Base-by-base conservation (phyloP, 306 rosid species). In the Quercus suber region DNA sequence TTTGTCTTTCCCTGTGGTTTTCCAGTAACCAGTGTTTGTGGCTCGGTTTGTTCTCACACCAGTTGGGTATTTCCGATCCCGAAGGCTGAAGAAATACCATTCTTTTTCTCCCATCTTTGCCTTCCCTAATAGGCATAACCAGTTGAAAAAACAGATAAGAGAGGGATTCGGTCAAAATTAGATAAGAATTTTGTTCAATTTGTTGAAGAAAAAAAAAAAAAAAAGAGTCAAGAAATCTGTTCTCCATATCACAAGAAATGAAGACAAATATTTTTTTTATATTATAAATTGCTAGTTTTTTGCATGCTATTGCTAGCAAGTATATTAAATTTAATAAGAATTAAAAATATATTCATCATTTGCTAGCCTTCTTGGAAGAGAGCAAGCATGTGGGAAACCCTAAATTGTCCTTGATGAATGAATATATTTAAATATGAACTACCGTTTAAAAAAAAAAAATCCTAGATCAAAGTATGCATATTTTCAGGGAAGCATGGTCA, bases 101-200 rank as follows among this genome's bases (percentile, higher is more conserved):
- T 93, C 96, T 51, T 93, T 93, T 76, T 90, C 94, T 77, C 97
- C 98, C 99, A 92, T 94, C 86, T 94, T 92, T 2, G 97, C 99
- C 82, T 94, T 94, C 78, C 92, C 98, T 91, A 52, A 6, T 20
- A 84, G 70, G 25, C 55, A 55, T 3, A 18, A 64, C 23, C 18
- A 30, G 72, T 65, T 17, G 61, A 28, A 77, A 19, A 31, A n/a
- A 43, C 4, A 65, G 71, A 11, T 41, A 11, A 9, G 52, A 14
- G 41, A 74, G 37, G 68, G 3, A 28, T n/a, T 45, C 43, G 1
- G 13, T 43, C 18, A 43, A 23, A 14, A 70, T 56, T 28, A 30
- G 75, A 37, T 15, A 15, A 67, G 33, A 80, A 28, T 25, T 23
- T 64, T 37, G 13, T 75, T 41, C 52, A 33, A 60, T 75, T 83